Percentiles rank a stretch among this genome's conserved stretches.
phyloP scores from a whole-genome alignment of 1,139 yeast genomes.

The Scheffersomyces insectosa region DNA sequence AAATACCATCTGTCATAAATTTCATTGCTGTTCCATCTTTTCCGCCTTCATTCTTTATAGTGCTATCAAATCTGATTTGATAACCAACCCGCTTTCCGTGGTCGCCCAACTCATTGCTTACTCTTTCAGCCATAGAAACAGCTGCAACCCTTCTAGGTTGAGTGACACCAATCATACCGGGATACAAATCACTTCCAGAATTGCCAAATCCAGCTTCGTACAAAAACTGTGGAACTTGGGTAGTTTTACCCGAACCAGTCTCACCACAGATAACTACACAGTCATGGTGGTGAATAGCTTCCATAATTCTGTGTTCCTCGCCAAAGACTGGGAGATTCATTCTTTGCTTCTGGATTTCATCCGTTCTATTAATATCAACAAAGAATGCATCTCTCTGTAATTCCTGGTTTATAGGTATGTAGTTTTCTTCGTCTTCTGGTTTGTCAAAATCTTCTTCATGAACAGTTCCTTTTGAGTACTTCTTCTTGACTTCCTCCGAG shows the following conservation, averaged over 20 bases:
- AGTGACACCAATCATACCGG: conserved; percentile 94
- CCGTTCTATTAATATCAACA: conserved; percentile 66
- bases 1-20: conserved; percentile 98
- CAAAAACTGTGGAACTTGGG: conserved; percentile 76
- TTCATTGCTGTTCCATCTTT: conserved; percentile 70
- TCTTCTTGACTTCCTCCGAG: conserved; percentile 47
- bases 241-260: conserved; percentile 83
- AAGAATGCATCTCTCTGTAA: conserved; percentile 64
- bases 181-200: conserved; percentile 55
- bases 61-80: conserved; percentile 88
- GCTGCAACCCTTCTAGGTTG: conserved; percentile 99
- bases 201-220: conserved; percentile 88
- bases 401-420: conserved; percentile 54
- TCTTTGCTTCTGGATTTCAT: conserved; percentile 65
- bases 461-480: conserved; percentile 40
- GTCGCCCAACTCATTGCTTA: conserved; percentile 77
- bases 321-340: conserved; percentile 81
- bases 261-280: conserved; percentile 92
- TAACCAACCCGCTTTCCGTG: conserved; percentile 79
- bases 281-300: conserved; percentile 90
- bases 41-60: conserved; percentile 53
- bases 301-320: conserved; percentile 94
- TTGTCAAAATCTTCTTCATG: conserved; percentile 68
- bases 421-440: conserved; percentile 56
- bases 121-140: conserved; percentile 94